These are phyloP conservation scores for Gryganskiella cystojenkinii DNA, from an alignment of 192 early-diverging fungal genomes.

Conservation along the genomic window DNA sequence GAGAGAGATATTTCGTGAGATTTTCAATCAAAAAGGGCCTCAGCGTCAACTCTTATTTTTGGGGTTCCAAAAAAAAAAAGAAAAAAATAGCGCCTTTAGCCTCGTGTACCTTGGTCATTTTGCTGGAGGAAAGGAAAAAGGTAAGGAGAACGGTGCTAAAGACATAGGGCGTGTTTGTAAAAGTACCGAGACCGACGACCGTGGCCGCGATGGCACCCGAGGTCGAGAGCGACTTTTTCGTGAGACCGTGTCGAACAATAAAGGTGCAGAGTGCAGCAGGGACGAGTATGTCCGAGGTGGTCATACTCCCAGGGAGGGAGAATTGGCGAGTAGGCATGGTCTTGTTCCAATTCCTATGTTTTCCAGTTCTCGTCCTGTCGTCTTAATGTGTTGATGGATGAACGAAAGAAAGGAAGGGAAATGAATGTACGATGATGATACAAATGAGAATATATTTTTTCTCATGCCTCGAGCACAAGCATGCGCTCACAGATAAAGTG, in stretches of 20 bases:
- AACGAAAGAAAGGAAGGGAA: too few species aligned
- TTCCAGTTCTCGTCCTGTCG: too few species aligned
- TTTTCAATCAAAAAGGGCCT: too few species aligned
- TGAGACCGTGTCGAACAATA: conserved; percentile 66
- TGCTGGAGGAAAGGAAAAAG: conserved; percentile 78
- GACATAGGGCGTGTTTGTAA: conserved; percentile 69
- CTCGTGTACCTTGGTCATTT: conserved; percentile 62
- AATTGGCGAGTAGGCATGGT: conserved; percentile 14
- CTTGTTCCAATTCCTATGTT: too few species aligned
- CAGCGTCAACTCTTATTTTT: not conserved
- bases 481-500: too few species aligned
- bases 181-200: conserved; percentile 78
- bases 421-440: too few species aligned
- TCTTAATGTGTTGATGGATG: too few species aligned
- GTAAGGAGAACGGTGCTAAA: conserved; percentile 75
- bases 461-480: too few species aligned
- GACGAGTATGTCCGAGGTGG: conserved; percentile 42
- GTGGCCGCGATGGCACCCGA: conserved; percentile 81
- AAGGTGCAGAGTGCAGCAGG: conserved; percentile 60
- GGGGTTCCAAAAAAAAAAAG: too few species aligned
- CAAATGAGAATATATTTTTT: too few species aligned
- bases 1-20: not conserved
- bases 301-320: conserved; percentile 21
- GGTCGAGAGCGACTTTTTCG: conserved; percentile 74
- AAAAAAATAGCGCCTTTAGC: not conserved